Base-by-base conservation (phyloP, 176 grass and related monocot species). In the Pontederia crassipes region DNA sequence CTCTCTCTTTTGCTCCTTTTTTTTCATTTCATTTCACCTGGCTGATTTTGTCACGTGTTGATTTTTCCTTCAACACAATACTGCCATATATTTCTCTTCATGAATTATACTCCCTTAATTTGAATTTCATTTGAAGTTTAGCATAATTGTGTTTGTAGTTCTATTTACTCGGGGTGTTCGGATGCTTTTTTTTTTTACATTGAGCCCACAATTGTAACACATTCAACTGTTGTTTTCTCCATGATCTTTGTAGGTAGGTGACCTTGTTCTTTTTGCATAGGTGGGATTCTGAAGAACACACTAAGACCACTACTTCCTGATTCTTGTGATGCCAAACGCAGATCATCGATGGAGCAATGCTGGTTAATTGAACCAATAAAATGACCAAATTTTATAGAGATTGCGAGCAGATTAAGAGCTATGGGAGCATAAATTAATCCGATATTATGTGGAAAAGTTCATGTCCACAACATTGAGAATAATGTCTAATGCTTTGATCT, bases 291-390 rank as follows among this genome's bases (percentile, higher is more conserved):
- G 68, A 92, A 79, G 59, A 88, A 86, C 74, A 98, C 87, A 45
- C 73, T 92, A 13, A 72, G 94, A 57, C 94, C 94, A 1, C 45
- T 53, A 2, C 79, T 98, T 49, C 94, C 88, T 0, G 88, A 93
- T 50, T 79, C 71, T 1, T 98, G 94, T 61, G 84, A 98, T 28
- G 64, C 77, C 9, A 87, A 93, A 58, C 92, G 94, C 87, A 89
- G 76, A 76, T 79, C 79, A 58, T 69, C 92, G 12, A 98, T 98
- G 94, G 88, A 98, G 84, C 82, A 92, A 55, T 98, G 94, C 68
- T 98, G 94, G 88, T 77, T 87, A 8, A 83, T 81, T 20, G 94
- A 93, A 51, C 84, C 88, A 67, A 88, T 79, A 0, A 81, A 81
- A 17, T 68, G 94, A 48, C 94, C 94, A 53, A 85, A 49, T 59